Evolutionary conservation across 306 rosid genomes (phyloP), one percentile per base, ranked within the genome.

Genomic region (Herpetospermum pedunculosum): DNA sequence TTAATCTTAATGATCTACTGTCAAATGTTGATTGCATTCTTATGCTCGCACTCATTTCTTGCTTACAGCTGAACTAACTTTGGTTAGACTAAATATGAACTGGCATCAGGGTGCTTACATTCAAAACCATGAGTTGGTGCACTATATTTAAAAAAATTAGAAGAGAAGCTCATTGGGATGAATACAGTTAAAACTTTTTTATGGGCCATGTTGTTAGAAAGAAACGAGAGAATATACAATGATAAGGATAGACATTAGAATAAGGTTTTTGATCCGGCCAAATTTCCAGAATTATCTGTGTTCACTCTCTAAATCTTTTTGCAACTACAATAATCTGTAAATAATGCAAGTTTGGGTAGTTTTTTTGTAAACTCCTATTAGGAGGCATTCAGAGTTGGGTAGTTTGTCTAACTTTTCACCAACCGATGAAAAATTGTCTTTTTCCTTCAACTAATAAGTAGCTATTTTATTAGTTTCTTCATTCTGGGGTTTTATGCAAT

Each of bases 401-500:
- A 16, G 6, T 34, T 62, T 62, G 44, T 62, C 44, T 34, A 32
- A 34, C 13, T 16, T 9, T 62, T 62, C 46, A 62, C 43, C 41
- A 60, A 32, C 21, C 41, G 3, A 60, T 19, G 14, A 60, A 4
- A 60, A 30, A 14, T 32, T 34, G 18, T 62, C 28, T 34, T 62
- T 62, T 62, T 62, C 44, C 14, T 62, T 9, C 2, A 49, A 54
- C 12, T 28, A 29, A 12, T n/a, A 46, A 43, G 29, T 64, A 30
- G 28, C 13, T 38, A 40, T 77, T 12, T 73, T 43, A 29, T 25
- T 74, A 4, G 60, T 63, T 65, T 48, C 32, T 54, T 40, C 29
- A 67, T 57, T 55, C 32, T 59, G 63, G 54, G 63, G 70, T 76
- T 80, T 80, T 75, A 68, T 37, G 54, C 78, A 21, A 32, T 76